Percentiles rank a stretch among this genome's conserved stretches.
phyloP scores from a whole-genome alignment of 805 yeast genomes.

The Hagleromyces aurorensis region DNA sequence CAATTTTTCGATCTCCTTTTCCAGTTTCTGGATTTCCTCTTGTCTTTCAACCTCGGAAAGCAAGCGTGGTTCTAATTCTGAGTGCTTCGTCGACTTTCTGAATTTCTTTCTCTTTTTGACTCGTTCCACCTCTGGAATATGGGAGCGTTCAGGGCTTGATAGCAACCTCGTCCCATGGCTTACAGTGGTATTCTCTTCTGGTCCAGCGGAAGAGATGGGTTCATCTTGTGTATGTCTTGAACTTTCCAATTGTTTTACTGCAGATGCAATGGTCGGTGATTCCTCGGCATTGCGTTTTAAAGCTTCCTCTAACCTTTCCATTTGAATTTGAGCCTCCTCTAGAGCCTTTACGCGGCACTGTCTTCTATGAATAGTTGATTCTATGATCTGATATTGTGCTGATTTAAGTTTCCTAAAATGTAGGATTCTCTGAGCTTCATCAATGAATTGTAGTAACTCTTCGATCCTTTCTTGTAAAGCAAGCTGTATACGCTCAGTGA shows the following conservation, averaged over 20 bases:
- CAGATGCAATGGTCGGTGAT: conserved; percentile 27
- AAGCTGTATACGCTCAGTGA: conserved; percentile 34
- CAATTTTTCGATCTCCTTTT: conserved; percentile 32
- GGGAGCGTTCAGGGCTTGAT: conserved; percentile 1
- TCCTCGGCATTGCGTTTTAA: conserved; percentile 31
- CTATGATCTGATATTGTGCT: conserved; percentile 39
- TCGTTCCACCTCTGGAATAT: background rate
- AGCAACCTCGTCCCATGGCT: background rate
- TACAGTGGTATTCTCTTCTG: background rate
- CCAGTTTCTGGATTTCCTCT: conserved; percentile 31
- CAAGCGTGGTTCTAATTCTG: conserved; percentile 27
- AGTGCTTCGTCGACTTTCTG: conserved; percentile 3
- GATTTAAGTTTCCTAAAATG: conserved; percentile 54
- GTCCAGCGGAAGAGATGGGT: background rate
- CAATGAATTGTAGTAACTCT: conserved; percentile 31
- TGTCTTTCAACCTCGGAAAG: conserved; percentile 32
- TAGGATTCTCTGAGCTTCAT: conserved; percentile 37
- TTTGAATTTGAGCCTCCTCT: conserved; percentile 30
- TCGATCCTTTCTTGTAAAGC: conserved; percentile 34
- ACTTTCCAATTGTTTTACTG: conserved; percentile 7
- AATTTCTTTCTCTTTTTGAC: conserved; percentile 3
- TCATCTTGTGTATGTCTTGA: conserved; percentile 2
- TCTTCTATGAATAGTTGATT: conserved; percentile 34
- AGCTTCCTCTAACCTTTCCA: conserved; percentile 27
- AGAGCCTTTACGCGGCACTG: conserved; percentile 26